These are phyloP conservation scores for Metschnikowia gruessii DNA, from an alignment of 805 yeast species.

Conservation along the genomic window DNA sequence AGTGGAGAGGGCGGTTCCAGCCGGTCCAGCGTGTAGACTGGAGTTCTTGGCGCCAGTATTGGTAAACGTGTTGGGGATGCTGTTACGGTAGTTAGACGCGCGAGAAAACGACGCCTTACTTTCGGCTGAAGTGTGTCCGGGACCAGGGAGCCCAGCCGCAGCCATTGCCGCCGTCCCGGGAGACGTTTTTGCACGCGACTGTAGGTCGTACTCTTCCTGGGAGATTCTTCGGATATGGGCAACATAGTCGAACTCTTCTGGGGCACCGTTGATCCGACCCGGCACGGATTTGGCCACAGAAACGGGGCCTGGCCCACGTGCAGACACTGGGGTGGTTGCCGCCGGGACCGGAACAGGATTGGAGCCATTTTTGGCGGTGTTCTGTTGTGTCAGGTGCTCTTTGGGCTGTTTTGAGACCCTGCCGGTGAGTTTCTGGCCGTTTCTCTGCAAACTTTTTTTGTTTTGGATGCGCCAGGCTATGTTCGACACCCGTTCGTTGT, in stretches of 20 bases:
- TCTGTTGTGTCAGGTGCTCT: neutral
- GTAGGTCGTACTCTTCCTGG: slow-evolving; percentile 32
- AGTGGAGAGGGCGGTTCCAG: neutral
- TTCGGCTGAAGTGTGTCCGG: neutral
- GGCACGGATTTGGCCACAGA: neutral
- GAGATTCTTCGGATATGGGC: slow-evolving; percentile 43
- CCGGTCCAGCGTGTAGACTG: no score
- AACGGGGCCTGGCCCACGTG: neutral
- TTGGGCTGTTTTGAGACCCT: slow-evolving; percentile 3
- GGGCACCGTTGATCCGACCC: slow-evolving; percentile 17
- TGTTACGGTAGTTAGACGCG: neutral
- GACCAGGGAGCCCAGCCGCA: no score
- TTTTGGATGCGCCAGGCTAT: slow-evolving; percentile 47
- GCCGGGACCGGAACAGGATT: neutral
- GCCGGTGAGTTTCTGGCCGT: neutral
- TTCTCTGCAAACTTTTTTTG: slow-evolving; percentile 25
- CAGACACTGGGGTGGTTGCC: neutral
- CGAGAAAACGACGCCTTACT: slow-evolving; percentile 1
- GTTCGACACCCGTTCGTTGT: slow-evolving; percentile 40
- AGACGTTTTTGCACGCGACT: slow-evolving; percentile 1
- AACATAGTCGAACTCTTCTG: slow-evolving; percentile 44
- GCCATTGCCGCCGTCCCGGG: neutral
- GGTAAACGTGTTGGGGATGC: no score
- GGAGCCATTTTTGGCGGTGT: neutral
- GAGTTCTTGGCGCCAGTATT: no score